These are phyloP conservation scores for Podila epicladia DNA, from an alignment of 192 early-diverging fungal genomes.

Conservation along the genomic window DNA sequence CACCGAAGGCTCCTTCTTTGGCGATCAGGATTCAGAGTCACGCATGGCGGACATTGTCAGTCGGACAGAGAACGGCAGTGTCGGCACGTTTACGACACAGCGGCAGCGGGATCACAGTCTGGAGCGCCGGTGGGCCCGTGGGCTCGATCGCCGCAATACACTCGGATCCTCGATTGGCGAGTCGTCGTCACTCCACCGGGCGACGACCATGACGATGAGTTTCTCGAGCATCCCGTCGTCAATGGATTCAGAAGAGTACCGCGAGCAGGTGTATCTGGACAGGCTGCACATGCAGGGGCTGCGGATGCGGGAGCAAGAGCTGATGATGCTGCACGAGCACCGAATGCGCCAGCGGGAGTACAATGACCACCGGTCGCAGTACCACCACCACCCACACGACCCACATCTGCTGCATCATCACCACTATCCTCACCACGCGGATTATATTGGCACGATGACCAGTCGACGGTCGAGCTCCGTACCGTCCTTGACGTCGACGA, in stretches of 20 bases:
- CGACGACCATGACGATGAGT: slow-evolving; percentile 3
- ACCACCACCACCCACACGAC: background rate
- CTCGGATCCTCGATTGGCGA: slow-evolving; percentile 12
- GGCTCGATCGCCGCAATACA: slow-evolving; percentile 22
- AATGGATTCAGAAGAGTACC: slow-evolving; percentile 28
- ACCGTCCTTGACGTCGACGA: slow-evolving; percentile 42
- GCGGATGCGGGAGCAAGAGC: slow-evolving; percentile 3
- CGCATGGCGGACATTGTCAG: slow-evolving; percentile 43
- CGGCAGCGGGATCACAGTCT: slow-evolving; percentile 8
- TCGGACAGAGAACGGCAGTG: background rate
- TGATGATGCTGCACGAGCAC: slow-evolving; percentile 10
- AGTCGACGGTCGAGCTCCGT: slow-evolving; percentile 27
- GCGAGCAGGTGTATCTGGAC: slow-evolving; percentile 12
- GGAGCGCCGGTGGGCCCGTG: background rate
- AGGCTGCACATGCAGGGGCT: slow-evolving; percentile 9
- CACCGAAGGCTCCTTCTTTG: slow-evolving; percentile 33
- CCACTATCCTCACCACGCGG: background rate
- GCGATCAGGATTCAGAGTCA: slow-evolving; percentile 40
- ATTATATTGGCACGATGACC: background rate
- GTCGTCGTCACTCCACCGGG: background rate
- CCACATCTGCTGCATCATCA: slow-evolving; percentile 4
- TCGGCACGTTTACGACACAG: slow-evolving; percentile 6
- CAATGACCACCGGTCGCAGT: background rate
- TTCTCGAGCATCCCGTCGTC: slow-evolving; percentile 16
- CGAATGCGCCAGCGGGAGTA: slow-evolving; percentile 5